Base-by-base conservation (phyloP, 1,284 basidiomycete species). In the Ganoderma leucocontextum region DNA sequence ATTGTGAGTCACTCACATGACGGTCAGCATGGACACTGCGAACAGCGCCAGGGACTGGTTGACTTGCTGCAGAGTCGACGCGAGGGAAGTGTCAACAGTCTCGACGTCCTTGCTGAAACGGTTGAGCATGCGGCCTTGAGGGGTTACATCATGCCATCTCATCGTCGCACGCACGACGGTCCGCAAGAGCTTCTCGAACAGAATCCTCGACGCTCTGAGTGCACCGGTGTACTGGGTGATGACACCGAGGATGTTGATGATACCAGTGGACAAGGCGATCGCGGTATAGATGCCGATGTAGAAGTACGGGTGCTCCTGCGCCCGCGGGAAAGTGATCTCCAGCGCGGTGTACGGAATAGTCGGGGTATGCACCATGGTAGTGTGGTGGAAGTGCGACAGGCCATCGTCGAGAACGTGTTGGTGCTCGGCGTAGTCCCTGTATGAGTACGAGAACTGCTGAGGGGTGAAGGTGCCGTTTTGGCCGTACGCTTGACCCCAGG, bases 101-200 rank as follows among this genome's bases (percentile, higher is more conserved):
- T 94, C 91, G 53, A 95, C 86, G 76, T 96, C 94, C 82, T 90
- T 91, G 74, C 87, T 87, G 72, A 91, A 91, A 0, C 90, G 84
- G 76, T 91, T 91, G 36, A 91, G 79, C 82, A 90, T 86, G 5
- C 89, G 87, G 44, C 89, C 84, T 74, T 84, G 84, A 33, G 85
- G 86, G 0, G 86, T 86, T 5, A 82, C 78, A 64, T 86, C 85
- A 65, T 82, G 80, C 86, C 85, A 87, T 41, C 86, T 80, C 84
- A 88, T 86, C 2, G 88, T 89, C 19, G 89, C 89, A n/a, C 84
- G 80, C 19, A 91, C 87, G n/a, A 91, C 88, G 0, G 83, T 82
- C 17, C 81, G 82, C 58, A 91, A 77, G 19, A 91, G 78, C 68
- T 81, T 81, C 68, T 81, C 83, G 77, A 92, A 92, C n/a, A 92